Evolutionary conservation across 805 yeast genomes (phyloP).

Genomic region (Wickerhamiella qilinensis): DNA sequence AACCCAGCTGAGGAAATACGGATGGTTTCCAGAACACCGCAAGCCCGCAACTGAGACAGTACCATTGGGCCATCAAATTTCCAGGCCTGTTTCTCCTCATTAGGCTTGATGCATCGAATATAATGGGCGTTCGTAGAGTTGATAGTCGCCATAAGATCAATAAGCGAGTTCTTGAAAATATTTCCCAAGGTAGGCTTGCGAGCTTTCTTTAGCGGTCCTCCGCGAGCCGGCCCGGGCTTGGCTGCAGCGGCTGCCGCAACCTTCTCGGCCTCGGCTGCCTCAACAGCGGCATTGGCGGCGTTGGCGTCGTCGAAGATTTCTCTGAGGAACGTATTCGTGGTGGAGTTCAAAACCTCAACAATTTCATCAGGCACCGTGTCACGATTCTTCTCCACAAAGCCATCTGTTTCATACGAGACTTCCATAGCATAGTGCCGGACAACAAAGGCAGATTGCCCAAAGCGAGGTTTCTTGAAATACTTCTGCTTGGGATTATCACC

Average conservation of each 20-base stretch:
- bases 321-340: slow-evolving; percentile 49
- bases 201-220: slow-evolving; percentile 26
- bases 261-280: slow-evolving; percentile 21
- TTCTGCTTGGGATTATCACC: slow-evolving; percentile 59
- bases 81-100: slow-evolving; percentile 90
- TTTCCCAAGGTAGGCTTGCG: slow-evolving; percentile 91
- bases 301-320: slow-evolving; percentile 44
- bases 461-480: slow-evolving; percentile 83
- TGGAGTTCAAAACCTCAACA: slow-evolving; percentile 58
- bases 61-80: slow-evolving; percentile 92
- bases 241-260: slow-evolving; percentile 19
- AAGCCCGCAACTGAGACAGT: slow-evolving; percentile 84
- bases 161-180: slow-evolving; percentile 79
- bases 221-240: slow-evolving; percentile 21
- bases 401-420: slow-evolving; percentile 81
- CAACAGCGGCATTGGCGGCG: slow-evolving; percentile 36
- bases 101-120: slow-evolving; percentile 94
- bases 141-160: slow-evolving; percentile 84
- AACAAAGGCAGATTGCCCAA: slow-evolving; percentile 80
- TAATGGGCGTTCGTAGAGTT: slow-evolving; percentile 92
- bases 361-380: slow-evolving; percentile 97
- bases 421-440: slow-evolving; percentile 91
- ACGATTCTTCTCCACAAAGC: slow-evolving; percentile 91
- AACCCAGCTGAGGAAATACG: slow-evolving; percentile 95
- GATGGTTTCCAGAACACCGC: slow-evolving; percentile 96